phyloP scores from a whole-genome alignment of 2,329 filamentous ascomycete genomes.

The Monosporascus ibericus region DNA sequence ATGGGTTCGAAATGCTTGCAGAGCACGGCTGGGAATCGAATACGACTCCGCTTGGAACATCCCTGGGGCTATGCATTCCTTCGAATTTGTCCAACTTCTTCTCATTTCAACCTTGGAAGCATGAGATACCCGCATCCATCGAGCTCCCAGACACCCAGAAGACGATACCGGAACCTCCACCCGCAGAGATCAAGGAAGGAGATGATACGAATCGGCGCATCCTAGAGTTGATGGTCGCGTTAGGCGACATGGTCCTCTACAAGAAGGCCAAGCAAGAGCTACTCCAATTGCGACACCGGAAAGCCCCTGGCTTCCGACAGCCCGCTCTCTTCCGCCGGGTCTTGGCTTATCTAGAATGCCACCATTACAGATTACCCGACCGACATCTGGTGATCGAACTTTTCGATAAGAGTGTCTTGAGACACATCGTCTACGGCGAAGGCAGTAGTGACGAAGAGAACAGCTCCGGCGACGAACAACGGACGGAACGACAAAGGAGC shows the following conservation, averaged over 20 bases:
- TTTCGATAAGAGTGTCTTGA: slow-evolving; percentile 85
- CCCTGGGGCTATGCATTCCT: slow-evolving; percentile 83
- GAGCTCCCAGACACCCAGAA: slow-evolving; percentile 45
- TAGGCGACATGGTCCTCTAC: slow-evolving; percentile 89
- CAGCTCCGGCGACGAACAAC: slow-evolving; percentile 44
- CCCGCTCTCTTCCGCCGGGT: slow-evolving; percentile 77
- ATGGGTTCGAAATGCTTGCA: slow-evolving; percentile 85
- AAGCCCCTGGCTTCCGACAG: slow-evolving; percentile 68
- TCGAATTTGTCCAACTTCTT: slow-evolving; percentile 72
- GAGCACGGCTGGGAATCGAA: slow-evolving; percentile 92
- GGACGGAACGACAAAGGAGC: slow-evolving; percentile 53
- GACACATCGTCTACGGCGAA: slow-evolving; percentile 76
- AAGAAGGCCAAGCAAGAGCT: slow-evolving; percentile 82
- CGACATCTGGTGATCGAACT: slow-evolving; percentile 88
- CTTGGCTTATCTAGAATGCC: slow-evolving; percentile 77
- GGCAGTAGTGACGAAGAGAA: slow-evolving; percentile 32
- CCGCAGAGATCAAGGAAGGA: slow-evolving; percentile 52
- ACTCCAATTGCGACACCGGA: slow-evolving; percentile 66
- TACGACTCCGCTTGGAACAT: slow-evolving; percentile 73
- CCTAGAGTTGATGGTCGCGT: slow-evolving; percentile 75
- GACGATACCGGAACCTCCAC: slow-evolving; percentile 42
- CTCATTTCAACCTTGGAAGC: slow-evolving; percentile 57
- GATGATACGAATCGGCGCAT: slow-evolving; percentile 67
- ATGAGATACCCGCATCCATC: slow-evolving; percentile 42
- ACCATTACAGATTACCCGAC: slow-evolving; percentile 82